phyloP scores from a whole-genome alignment of 1,284 basidiomycete genomes.

The Puccinia horiana region DNA sequence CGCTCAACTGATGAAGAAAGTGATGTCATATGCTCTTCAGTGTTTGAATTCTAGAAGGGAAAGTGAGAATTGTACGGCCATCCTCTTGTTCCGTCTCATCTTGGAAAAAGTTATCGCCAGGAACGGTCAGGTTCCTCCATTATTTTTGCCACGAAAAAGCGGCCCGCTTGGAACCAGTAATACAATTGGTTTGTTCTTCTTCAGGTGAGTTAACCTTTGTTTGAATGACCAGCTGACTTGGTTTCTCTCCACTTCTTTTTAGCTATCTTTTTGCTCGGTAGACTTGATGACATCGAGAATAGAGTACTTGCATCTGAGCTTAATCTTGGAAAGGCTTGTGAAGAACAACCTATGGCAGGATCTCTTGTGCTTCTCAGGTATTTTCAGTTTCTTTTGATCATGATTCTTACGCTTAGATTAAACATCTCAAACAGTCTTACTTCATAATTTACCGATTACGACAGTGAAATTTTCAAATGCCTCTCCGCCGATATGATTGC shows the following conservation, averaged over 20 bases:
- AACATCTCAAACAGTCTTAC: not conserved
- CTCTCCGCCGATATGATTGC: conserved; percentile 36
- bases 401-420: not conserved
- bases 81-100: conserved; percentile 40
- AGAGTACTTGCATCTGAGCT: conserved; percentile 24
- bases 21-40: conserved; percentile 20
- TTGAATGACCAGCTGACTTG: not conserved
- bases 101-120: conserved; percentile 4
- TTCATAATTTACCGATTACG: not conserved
- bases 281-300: conserved; percentile 36
- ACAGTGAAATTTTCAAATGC: conserved; percentile 30
- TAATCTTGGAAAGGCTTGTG: conserved; percentile 28
- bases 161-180: not conserved
- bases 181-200: conserved; percentile 14
- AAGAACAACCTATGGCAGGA: conserved; percentile 30
- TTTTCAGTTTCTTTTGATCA: not conserved
- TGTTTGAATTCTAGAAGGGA: conserved; percentile 24
- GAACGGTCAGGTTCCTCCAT: not conserved
- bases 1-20: not conserved
- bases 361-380: conserved; percentile 39
- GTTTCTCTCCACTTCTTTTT: not conserved
- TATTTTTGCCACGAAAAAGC: not conserved
- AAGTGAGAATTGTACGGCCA: conserved; percentile 39
- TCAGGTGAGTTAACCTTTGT: not conserved
- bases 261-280: conserved; percentile 39